Conservation (phyloP, 371 early-diverging fungal genomes). For the Saksenaea vasiformis region DNA sequence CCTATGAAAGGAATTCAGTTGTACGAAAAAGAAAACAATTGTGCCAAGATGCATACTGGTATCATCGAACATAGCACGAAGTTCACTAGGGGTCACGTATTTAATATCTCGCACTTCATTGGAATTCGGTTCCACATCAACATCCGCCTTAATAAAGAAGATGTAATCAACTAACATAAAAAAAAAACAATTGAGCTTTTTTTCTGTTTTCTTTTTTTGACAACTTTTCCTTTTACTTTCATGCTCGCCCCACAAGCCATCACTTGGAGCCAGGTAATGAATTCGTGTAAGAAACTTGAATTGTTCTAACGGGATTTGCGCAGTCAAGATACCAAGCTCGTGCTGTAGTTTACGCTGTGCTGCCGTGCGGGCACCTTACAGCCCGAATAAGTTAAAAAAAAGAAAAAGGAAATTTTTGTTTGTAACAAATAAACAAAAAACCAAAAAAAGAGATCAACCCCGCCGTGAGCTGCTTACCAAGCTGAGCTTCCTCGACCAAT, state of each 20-base stretch:
- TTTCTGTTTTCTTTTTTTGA: not conserved
- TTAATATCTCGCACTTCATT: conserved; percentile 83
- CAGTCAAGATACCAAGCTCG: conserved; percentile 85
- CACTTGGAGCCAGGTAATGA: conserved; percentile 89
- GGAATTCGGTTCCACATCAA: conserved; percentile 65
- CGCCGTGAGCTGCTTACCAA: conserved; percentile 54
- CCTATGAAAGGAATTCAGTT: not conserved
- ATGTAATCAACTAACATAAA: conserved; percentile 82
- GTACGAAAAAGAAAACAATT: not conserved
- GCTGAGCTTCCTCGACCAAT: conserved; percentile 73
- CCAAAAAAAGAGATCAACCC: not conserved
- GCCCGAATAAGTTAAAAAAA: not conserved
- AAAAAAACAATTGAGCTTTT: not conserved
- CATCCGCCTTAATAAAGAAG: conserved; percentile 76
- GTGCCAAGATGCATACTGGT: conserved; percentile 41
- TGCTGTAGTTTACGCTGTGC: conserved; percentile 87
- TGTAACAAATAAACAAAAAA: not conserved
- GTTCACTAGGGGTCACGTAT: conserved; percentile 83
- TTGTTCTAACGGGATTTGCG: conserved; percentile 73
- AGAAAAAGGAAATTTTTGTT: too few species aligned
- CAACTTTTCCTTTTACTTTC: conserved; percentile 59
- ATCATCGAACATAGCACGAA: conserved; percentile 70
- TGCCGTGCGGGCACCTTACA: conserved; percentile 43
- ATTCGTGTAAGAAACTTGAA: conserved; percentile 88
- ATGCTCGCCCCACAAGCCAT: conserved; percentile 95